phyloP scores from a whole-genome alignment of 495 filamentous ascomycete genomes.

The Wilcoxina mikolae region DNA sequence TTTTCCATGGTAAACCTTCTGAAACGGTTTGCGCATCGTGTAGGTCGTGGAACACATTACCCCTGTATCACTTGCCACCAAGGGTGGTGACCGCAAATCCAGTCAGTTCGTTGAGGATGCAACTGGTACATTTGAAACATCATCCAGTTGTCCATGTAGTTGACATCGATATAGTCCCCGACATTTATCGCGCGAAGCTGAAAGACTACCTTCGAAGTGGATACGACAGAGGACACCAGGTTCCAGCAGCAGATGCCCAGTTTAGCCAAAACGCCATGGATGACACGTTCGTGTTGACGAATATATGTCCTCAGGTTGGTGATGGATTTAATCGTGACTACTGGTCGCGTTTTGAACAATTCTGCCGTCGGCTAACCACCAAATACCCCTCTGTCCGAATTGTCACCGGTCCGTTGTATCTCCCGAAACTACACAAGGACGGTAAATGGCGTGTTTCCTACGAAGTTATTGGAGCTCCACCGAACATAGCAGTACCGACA shows the following conservation, averaged over 20 bases:
- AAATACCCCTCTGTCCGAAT: slow-evolving; percentile 80
- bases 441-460: slow-evolving; percentile 91
- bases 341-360: slow-evolving; percentile 97
- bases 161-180: slow-evolving; percentile 42
- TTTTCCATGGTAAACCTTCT: not conserved
- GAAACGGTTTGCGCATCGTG: not conserved
- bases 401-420: slow-evolving; percentile 85
- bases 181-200: slow-evolving; percentile 75
- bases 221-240: slow-evolving; percentile 94
- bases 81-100: slow-evolving; percentile 71
- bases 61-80: slow-evolving; percentile 56
- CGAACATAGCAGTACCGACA: slow-evolving; percentile 88
- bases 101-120: slow-evolving; percentile 68
- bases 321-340: slow-evolving; percentile 94
- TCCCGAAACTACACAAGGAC: slow-evolving; percentile 63
- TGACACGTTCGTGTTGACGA: slow-evolving; percentile 76
- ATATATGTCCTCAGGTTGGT: slow-evolving; percentile 97
- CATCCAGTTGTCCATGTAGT: not conserved
- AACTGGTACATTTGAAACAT: slow-evolving; percentile 4
- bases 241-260: slow-evolving; percentile 92
- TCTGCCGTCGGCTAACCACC: slow-evolving; percentile 65
- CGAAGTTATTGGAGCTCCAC: slow-evolving; percentile 91
- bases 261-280: slow-evolving; percentile 92
- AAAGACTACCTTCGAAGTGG: slow-evolving; percentile 87
- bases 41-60: slow-evolving; percentile 99